These are phyloP conservation scores for Cnidoscolus chayamansa DNA, from an alignment of 441 rosid species.

Conservation along the genomic window DNA sequence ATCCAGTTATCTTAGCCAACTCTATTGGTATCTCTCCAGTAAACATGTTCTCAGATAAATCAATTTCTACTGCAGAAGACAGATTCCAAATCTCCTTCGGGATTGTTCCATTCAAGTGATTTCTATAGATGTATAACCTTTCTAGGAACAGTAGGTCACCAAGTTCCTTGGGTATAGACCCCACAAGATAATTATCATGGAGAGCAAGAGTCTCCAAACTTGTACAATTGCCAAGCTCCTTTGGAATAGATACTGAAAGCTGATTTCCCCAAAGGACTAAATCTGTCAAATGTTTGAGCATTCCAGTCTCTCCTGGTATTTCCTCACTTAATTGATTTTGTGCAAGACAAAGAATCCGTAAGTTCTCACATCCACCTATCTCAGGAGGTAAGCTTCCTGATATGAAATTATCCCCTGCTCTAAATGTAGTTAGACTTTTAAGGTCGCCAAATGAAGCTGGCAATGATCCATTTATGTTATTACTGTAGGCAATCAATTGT, in stretches of 20 bases:
- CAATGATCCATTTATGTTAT: constrained; percentile 66
- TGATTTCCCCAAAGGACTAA: constrained; percentile 72
- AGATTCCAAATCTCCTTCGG: constrained; percentile 79
- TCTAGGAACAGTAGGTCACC: constrained; percentile 48
- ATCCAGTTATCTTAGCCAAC: constrained; percentile 53
- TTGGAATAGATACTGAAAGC: constrained; percentile 68
- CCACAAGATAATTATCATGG: constrained; percentile 69
- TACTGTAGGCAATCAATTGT: constrained; percentile 64
- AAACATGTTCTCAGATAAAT: constrained; percentile 77
- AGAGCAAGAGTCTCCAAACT: constrained; percentile 61
- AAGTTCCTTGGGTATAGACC: constrained; percentile 64
- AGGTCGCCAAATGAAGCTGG: constrained; percentile 72
- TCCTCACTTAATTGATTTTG: constrained; percentile 67
- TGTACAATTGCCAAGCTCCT: constrained; percentile 68
- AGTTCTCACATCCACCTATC: constrained; percentile 64
- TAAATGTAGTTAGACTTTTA: constrained; percentile 50
- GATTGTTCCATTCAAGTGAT: constrained; percentile 66
- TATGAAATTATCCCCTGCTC: constrained; percentile 86
- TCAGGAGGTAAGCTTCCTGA: constrained; percentile 76
- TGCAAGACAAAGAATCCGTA: constrained; percentile 78
- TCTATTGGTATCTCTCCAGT: constrained; percentile 70
- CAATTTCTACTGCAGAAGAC: constrained; percentile 59
- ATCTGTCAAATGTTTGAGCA: constrained; percentile 54
- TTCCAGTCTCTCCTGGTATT: constrained; percentile 73
- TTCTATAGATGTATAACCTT: constrained; percentile 66